Conservation (phyloP, 2,329 filamentous ascomycete genomes). For the Botryotinia narcissicola region DNA sequence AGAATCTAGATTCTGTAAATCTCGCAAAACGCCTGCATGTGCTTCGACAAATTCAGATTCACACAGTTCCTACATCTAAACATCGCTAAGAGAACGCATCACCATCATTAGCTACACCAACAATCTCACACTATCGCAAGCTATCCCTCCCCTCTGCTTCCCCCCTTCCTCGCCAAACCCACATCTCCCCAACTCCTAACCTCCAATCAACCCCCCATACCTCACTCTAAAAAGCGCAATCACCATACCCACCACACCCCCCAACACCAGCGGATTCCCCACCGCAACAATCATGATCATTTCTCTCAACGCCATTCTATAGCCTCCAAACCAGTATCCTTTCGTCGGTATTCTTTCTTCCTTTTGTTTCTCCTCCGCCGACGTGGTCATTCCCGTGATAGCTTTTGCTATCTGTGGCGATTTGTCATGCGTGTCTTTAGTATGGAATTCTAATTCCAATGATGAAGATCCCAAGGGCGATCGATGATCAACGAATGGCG, state of each 20-base stretch:
- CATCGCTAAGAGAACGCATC: neutral
- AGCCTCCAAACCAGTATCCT: neutral
- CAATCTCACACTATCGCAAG: neutral
- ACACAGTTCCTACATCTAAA: fast-evolving
- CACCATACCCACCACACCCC: neutral
- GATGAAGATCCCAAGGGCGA: neutral
- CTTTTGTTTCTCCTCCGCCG: too few relatives aligned
- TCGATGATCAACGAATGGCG: too few relatives aligned
- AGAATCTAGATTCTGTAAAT: fast-evolving
- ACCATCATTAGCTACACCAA: neutral
- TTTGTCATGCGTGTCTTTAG: too few relatives aligned
- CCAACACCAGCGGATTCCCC: neutral
- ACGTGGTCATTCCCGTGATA: too few relatives aligned
- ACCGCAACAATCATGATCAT: neutral
- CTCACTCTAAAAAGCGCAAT: neutral
- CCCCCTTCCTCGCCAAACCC: neutral
- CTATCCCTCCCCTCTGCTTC: neutral
- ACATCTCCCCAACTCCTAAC: neutral
- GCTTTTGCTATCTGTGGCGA: too few relatives aligned
- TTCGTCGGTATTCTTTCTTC: neutral
- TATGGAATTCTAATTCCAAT: neutral
- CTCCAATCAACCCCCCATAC: neutral
- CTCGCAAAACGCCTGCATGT: neutral
- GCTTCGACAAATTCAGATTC: neutral
- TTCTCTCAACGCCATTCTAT: neutral